A percentile compares a stretch with the other conserved stretches of the same genome.
These are phyloP conservation scores for Microbotryomycetes sp. DNA, from an alignment of 1,284 basidiomycete genomes.

Conservation along the genomic window DNA sequence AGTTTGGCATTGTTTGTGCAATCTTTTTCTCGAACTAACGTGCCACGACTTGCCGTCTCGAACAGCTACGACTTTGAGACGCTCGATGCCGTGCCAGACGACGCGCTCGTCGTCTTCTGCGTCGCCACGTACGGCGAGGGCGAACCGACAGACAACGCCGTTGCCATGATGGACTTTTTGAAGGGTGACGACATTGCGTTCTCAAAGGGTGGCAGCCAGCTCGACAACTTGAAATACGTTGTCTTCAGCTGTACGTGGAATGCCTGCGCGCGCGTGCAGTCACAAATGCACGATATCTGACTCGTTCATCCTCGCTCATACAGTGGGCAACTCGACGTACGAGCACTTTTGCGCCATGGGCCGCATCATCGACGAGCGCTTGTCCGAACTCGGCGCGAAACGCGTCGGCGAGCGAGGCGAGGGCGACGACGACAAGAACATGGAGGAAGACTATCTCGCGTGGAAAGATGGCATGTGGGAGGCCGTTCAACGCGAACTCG, in stretches of 20 bases:
- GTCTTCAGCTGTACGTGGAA: slow-evolving; percentile 65
- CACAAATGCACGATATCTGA: background rate
- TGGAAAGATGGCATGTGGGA: slow-evolving; percentile 99
- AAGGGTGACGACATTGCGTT: slow-evolving; percentile 81
- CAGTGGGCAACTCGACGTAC: slow-evolving; percentile 47
- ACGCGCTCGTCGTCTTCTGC: slow-evolving; percentile 83
- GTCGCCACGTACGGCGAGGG: slow-evolving; percentile 97
- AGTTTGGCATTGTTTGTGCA: too few relatives aligned
- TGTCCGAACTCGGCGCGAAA: slow-evolving; percentile 71
- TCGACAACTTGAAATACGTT: slow-evolving; percentile 88
- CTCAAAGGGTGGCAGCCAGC: slow-evolving; percentile 63
- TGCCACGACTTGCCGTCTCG: background rate
- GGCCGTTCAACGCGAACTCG: slow-evolving; percentile 67
- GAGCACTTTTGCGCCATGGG: slow-evolving; percentile 91
- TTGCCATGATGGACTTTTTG: slow-evolving; percentile 85
- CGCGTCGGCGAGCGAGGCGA: slow-evolving; percentile 88
- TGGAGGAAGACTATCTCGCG: slow-evolving; percentile 99
- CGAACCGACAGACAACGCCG: slow-evolving; percentile 98
- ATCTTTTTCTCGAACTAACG: background rate
- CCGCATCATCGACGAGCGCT: slow-evolving; percentile 64
- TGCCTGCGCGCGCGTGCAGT: background rate
- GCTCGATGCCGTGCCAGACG: slow-evolving; percentile 80
- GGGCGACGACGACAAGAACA: slow-evolving; percentile 97
- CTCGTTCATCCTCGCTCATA: background rate
- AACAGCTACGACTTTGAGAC: slow-evolving; percentile 81